These are phyloP conservation scores for Eutrema japonicum DNA, from an alignment of 345 rosid genomes.

Conservation along the genomic window DNA sequence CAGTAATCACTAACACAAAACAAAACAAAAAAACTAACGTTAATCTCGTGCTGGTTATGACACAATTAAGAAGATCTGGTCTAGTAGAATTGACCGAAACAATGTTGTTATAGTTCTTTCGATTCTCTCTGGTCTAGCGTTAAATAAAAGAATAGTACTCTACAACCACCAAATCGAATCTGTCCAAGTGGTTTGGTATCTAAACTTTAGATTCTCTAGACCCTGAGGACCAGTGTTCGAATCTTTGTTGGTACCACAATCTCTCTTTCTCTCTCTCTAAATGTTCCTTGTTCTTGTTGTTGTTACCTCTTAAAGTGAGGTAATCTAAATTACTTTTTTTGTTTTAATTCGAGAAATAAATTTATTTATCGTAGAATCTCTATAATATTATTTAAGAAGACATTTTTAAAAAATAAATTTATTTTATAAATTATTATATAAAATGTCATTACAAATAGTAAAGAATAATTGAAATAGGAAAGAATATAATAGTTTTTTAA, in stretches of 20 bases:
- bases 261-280: neutral
- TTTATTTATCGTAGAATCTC: neutral
- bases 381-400: too few species aligned
- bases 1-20: too few species aligned
- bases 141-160: too few species aligned
- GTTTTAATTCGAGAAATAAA: too few species aligned
- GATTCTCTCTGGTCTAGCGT: too few species aligned
- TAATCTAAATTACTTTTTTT: slow-evolving; percentile 16
- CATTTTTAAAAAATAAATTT: too few species aligned
- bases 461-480: too few species aligned
- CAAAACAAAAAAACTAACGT: too few species aligned
- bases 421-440: neutral
- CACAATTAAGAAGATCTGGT: neutral
- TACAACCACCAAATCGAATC: neutral
- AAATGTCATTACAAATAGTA: too few species aligned
- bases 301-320: neutral
- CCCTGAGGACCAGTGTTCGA: neutral
- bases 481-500: too few species aligned
- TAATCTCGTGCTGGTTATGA: too few species aligned
- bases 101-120: neutral
- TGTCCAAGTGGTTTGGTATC: slow-evolving; percentile 4
- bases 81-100: neutral
- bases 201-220: neutral
- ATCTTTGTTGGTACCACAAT: neutral
- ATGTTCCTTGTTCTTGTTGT: neutral